Base-by-base conservation (phyloP, 2,329 filamentous ascomycete species). In the Fonsecaea multimorphosa region DNA sequence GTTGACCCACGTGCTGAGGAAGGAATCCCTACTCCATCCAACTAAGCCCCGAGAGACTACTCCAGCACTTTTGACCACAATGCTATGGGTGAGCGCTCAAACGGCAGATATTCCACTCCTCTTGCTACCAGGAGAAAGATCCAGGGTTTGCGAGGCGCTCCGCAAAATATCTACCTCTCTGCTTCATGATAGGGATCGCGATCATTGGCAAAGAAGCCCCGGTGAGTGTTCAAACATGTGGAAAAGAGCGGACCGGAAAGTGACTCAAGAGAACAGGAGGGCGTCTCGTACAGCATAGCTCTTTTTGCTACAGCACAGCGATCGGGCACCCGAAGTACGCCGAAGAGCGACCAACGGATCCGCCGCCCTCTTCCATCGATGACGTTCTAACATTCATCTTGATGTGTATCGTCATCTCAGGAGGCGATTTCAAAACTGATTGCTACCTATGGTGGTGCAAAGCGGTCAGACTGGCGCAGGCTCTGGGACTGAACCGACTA, bases 341-440 rank as follows among this genome's bases (percentile, higher is more conserved):
- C n/a, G 44, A 38, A 34, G 49, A 36, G 12, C 36, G n/a, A 29
- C n/a, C 55, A 46, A 5, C 22, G 16, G 60, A 67, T 22, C 53
- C 54, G 22, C 65, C 61, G 27, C 29, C 31, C 19, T 53, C 64
- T 51, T 19, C 24, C n/a, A 55, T 66, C 29, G 82, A 84, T 66
- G 80, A 82, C 55, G 79, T 84, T 1, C 70, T 84, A 2, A 80
- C 81, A 0, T 80, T 81, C 24, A 76, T 79, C 5, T 76, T 83
- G 74, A 73, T 84, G 5, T 78, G 79, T 12, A 79, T 83, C 32
- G 79, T 80, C 0, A 78, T 82, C 3, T 84, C 82, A 0, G 81
- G 79, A 0, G 78, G 81, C 11, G 80, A 83, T 57, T 83, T 81
- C 75, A 84, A 83, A 69, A 78, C 79, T 3, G 82, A 84, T 65